These are phyloP conservation scores for Colletotrichum sojae DNA, from an alignment of 2,329 filamentous ascomycete species.

Conservation along the genomic window DNA sequence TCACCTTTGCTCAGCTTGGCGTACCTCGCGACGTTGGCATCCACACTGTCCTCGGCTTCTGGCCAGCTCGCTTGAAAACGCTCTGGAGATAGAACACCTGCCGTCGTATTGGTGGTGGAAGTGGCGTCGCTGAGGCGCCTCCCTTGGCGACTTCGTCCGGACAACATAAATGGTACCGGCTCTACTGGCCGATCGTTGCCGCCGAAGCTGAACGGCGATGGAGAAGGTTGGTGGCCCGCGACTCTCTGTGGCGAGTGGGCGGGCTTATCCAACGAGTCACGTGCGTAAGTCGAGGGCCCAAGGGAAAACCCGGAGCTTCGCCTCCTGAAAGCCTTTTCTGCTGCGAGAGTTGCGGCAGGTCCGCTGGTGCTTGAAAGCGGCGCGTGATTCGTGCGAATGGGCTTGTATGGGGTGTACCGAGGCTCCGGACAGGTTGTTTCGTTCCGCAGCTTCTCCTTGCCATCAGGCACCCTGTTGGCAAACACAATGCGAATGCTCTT, in stretches of 20 bases:
- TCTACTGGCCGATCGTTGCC: constrained; percentile 59
- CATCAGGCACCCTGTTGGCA: constrained; percentile 94
- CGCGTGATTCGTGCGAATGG: constrained; percentile 66
- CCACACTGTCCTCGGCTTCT: constrained; percentile 52
- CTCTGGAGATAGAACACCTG: constrained; percentile 45
- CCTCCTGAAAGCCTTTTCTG: constrained; percentile 72
- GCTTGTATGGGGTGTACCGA: constrained; percentile 87
- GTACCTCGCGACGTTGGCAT: constrained; percentile 60
- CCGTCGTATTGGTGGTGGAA: constrained; percentile 41
- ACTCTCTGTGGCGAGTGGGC: constrained; percentile 28
- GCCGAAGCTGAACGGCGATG: constrained; percentile 46
- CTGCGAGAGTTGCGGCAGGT: constrained; percentile 65
- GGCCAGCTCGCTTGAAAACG: constrained; percentile 50
- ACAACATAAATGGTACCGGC: constrained; percentile 64
- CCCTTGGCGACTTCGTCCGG: constrained; percentile 49
- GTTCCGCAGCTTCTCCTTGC: constrained; percentile 91
- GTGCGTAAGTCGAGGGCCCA: constrained; percentile 48
- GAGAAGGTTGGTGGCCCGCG: constrained; percentile 42
- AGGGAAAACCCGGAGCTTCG: constrained; percentile 68
- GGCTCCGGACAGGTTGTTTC: constrained; percentile 93
- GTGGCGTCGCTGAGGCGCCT: constrained; percentile 51
- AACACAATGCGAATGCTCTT: constrained; percentile 95
- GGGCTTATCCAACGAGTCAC: constrained; percentile 54
- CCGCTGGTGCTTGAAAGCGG: constrained; percentile 54
- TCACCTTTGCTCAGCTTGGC: constrained; percentile 79